Conservation (phyloP, 2,329 filamentous ascomycete species). For the Colletotrichum sp. region DNA sequence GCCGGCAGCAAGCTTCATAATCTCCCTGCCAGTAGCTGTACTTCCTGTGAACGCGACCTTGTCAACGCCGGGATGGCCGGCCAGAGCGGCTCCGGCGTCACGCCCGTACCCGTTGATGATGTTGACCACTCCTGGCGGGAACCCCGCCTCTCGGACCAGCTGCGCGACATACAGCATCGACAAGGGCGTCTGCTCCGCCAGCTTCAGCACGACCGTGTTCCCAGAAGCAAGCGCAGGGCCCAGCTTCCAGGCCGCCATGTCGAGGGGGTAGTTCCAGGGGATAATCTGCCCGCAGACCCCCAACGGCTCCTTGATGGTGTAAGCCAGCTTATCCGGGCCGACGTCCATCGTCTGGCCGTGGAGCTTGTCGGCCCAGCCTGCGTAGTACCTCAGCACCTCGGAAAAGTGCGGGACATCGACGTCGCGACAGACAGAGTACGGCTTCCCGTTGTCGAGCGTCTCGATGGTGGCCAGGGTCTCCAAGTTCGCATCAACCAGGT, state of each 20-base stretch:
- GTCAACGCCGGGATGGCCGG: conserved; percentile 66
- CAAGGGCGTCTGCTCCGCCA: conserved; percentile 65
- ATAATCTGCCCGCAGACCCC: conserved; percentile 81
- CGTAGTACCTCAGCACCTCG: conserved; percentile 73
- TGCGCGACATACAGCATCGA: conserved; percentile 66
- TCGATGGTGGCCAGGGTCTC: conserved; percentile 59
- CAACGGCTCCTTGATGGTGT: conserved; percentile 77
- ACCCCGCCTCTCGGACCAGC: conserved; percentile 72
- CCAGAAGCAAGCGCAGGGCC: conserved; percentile 66
- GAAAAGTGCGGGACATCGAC: conserved; percentile 62
- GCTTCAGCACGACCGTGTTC: conserved; percentile 64
- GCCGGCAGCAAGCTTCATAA: conserved; percentile 71
- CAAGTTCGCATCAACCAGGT: conserved; percentile 70
- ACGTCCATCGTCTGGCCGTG: conserved; percentile 80
- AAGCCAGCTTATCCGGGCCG: conserved; percentile 73
- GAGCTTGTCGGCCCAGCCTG: conserved; percentile 81
- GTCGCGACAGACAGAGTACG: conserved; percentile 68
- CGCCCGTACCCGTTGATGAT: conserved; percentile 71
- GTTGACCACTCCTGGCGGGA: conserved; percentile 76
- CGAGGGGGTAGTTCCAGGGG: conserved; percentile 82
- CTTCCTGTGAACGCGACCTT: conserved; percentile 78
- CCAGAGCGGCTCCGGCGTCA: conserved; percentile 69
- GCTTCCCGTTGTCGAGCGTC: conserved; percentile 84
- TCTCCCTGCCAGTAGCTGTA: conserved; percentile 69
- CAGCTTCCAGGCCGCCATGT: conserved; percentile 74